Evolutionary conservation across 352 stramenopile species (phyloP).

Genomic region (Blastocystis sp.): DNA sequence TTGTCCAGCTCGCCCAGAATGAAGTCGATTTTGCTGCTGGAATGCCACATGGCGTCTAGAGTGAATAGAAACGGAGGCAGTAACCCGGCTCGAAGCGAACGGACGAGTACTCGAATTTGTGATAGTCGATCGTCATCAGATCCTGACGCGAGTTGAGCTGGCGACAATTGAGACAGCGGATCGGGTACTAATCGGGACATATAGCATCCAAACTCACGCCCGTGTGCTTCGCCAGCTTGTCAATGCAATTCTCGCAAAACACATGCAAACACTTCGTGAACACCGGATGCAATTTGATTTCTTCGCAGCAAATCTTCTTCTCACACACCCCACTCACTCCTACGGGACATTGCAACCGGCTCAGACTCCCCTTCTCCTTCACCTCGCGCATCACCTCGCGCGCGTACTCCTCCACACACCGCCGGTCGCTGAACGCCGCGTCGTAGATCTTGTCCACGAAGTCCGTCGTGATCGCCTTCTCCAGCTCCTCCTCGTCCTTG

Average conservation of each 20-base stretch:
- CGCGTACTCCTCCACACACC: conserved; percentile 17
- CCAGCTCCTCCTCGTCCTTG: conserved; percentile 73
- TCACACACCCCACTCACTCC: neutral
- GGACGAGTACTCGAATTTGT: conserved; percentile 1
- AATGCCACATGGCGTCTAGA: conserved; percentile 45
- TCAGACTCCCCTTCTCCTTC: neutral
- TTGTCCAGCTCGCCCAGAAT: neutral
- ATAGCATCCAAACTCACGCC: conserved; percentile 48
- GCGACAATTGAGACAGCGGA: conserved; percentile 70
- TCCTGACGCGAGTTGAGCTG: conserved; percentile 44
- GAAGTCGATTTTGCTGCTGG: conserved; percentile 60
- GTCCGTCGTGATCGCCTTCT: conserved; percentile 52
- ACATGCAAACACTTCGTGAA: conserved; percentile 82
- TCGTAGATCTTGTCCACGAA: conserved; percentile 54
- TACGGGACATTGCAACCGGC: neutral
- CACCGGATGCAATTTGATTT: conserved; percentile 73
- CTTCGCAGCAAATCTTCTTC: conserved; percentile 17
- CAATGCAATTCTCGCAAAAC: conserved; percentile 80
- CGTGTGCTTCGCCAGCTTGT: conserved; percentile 73
- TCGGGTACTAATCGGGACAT: conserved; percentile 13
- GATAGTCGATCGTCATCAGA: conserved; percentile 49
- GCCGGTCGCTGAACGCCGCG: neutral
- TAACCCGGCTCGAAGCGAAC: conserved; percentile 32
- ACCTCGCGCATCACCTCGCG: conserved; percentile 6
- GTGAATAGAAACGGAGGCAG: neutral